Conservation (phyloP, 169 alveolate species). For the Theileria annulata region DNA sequence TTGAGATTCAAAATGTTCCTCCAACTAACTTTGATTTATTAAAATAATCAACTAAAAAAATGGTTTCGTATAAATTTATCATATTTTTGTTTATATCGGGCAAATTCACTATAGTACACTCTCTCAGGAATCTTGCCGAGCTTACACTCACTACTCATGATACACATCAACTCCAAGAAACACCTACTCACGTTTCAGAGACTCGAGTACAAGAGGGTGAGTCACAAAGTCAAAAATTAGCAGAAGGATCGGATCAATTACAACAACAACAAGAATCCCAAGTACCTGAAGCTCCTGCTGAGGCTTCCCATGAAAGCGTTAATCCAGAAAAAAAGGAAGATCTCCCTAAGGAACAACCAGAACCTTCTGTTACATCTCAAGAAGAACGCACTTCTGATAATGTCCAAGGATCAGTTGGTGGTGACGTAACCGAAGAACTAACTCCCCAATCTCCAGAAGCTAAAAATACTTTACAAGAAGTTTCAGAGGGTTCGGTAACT, state of each 20-base stretch:
- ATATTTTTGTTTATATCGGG: background rate
- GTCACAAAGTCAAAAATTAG: background rate
- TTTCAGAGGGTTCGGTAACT: background rate
- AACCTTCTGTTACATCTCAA: background rate
- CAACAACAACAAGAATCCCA: too few relatives aligned
- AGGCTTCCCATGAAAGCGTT: background rate
- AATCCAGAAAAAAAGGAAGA: background rate
- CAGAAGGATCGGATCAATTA: background rate
- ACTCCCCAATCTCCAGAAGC: background rate
- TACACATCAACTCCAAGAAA: background rate
- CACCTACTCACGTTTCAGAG: background rate
- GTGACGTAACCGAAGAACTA: background rate
- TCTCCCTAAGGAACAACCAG: background rate
- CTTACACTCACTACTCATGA: background rate
- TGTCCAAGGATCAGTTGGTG: too few relatives aligned
- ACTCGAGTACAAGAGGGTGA: background rate
- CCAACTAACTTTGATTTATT: background rate
- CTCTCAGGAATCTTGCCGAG: background rate
- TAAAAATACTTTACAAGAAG: background rate
- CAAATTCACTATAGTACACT: slow-evolving; percentile 3
- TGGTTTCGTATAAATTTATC: background rate
- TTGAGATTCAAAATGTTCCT: slow-evolving; percentile 2
- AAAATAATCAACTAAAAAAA: background rate
- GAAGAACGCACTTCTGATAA: background rate
- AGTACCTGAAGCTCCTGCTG: background rate